These are phyloP conservation scores for Bullera alba DNA, from an alignment of 768 basidiomycete genomes.

Conservation along the genomic window DNA sequence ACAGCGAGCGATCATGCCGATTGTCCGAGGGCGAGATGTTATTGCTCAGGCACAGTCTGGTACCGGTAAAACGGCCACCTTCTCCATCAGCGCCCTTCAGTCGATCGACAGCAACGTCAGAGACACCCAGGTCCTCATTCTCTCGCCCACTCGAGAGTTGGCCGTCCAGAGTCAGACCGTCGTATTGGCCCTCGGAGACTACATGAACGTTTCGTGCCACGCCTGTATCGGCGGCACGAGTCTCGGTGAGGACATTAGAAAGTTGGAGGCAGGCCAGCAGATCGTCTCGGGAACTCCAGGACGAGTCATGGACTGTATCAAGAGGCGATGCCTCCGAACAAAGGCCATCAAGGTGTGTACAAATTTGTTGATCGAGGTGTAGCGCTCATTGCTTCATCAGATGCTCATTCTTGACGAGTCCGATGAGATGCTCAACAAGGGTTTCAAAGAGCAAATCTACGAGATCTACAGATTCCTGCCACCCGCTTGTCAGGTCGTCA, in stretches of 20 bases:
- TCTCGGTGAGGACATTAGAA: conserved; percentile 94
- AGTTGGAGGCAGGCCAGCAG: conserved; percentile 95
- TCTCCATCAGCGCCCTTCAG: conserved; percentile 95
- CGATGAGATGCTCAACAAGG: conserved; percentile 92
- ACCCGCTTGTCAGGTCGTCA: conserved; percentile 91
- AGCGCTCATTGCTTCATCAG: conserved; percentile 4
- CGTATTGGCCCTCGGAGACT: conserved; percentile 90
- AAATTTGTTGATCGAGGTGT: conserved; percentile 54
- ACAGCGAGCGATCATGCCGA: conserved; percentile 93
- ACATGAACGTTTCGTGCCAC: conserved; percentile 99
- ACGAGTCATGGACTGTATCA: conserved; percentile 98
- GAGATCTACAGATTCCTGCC: conserved; percentile 97
- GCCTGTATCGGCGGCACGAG: conserved; percentile 96
- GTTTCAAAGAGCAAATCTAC: conserved; percentile 99
- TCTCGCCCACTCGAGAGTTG: conserved; percentile 96
- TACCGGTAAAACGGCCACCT: conserved; percentile 99
- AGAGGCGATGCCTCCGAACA: conserved; percentile 81
- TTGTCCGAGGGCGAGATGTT: conserved; percentile 76
- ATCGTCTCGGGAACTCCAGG: conserved; percentile 96
- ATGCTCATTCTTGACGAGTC: conserved; percentile 53
- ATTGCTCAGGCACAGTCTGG: conserved; percentile 99
- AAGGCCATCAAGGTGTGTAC: conserved; percentile 86
- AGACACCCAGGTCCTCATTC: conserved; percentile 90
- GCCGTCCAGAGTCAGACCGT: conserved; percentile 99
- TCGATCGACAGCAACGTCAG: conserved; percentile 91